These are phyloP conservation scores for Cytospora piceae DNA, from an alignment of 2,329 filamentous ascomycete species.

Conservation along the genomic window DNA sequence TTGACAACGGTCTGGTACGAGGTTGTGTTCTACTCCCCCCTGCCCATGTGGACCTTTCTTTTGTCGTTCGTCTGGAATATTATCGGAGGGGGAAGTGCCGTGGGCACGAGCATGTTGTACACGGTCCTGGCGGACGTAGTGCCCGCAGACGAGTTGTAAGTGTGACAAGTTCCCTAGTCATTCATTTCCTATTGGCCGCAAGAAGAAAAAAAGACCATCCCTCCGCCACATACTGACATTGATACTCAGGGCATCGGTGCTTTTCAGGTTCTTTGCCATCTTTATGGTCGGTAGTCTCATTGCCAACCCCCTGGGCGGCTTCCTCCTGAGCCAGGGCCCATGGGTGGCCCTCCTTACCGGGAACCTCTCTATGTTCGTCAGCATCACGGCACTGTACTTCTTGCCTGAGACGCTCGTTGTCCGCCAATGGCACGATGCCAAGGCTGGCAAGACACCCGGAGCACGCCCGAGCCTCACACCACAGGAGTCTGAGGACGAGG, in stretches of 20 bases:
- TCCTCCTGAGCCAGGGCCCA: conserved; percentile 43
- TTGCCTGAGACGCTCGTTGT: conserved; percentile 50
- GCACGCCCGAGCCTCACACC: not conserved
- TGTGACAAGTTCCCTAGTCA: not conserved
- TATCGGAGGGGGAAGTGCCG: conserved; percentile 47
- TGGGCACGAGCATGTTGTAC: conserved; percentile 49
- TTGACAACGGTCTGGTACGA: conserved; percentile 34
- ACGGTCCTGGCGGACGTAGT: conserved; percentile 51
- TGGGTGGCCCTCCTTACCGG: conserved; percentile 47
- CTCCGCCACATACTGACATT: conserved; percentile 6
- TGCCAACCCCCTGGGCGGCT: conserved; percentile 46
- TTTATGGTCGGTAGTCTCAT: conserved; percentile 45
- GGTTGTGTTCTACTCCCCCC: conserved; percentile 40
- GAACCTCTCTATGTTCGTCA: conserved; percentile 38
- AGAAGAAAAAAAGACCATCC: too few relatives aligned
- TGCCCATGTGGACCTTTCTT: conserved; percentile 40
- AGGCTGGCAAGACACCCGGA: conserved; percentile 11
- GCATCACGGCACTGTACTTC: conserved; percentile 38
- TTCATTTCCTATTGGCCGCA: not conserved
- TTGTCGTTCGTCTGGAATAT: conserved; percentile 46
- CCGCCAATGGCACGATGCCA: conserved; percentile 37
- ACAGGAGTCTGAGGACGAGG: not conserved
- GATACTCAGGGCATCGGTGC: conserved; percentile 42
- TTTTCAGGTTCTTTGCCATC: conserved; percentile 45
- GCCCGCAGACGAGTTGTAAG: conserved; percentile 38